Percentiles rank a stretch among this genome's conserved stretches.
Evolutionary conservation across 257 asterid species (phyloP).

Genomic region (Forsythia suspensa): DNA sequence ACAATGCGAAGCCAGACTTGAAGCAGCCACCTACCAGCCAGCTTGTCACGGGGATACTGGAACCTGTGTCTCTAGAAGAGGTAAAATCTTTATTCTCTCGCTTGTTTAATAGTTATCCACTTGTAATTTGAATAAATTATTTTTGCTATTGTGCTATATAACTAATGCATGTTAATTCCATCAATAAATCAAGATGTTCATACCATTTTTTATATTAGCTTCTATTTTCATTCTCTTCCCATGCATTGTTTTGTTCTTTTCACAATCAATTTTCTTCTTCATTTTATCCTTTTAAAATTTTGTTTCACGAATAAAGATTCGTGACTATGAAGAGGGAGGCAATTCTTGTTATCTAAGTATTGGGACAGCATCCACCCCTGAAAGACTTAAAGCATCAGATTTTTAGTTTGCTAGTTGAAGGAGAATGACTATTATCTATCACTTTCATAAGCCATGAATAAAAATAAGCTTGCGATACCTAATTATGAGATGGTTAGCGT

Average conservation of each 20-base stretch:
- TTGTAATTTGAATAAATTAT: constrained; percentile 1
- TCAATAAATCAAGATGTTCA: neutral
- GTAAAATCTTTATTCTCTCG: constrained; percentile 37
- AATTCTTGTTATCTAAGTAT: constrained; percentile 2
- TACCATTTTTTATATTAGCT: neutral
- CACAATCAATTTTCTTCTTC: neutral
- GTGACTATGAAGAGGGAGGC: neutral
- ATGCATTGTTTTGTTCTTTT: neutral
- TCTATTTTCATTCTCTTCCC: neutral
- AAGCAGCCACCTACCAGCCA: constrained; percentile 85
- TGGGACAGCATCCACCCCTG: neutral
- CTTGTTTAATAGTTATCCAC: neutral
- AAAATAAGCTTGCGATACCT: neutral
- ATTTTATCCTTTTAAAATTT: neutral
- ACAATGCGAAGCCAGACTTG: constrained; percentile 42
- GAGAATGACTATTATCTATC: neutral
- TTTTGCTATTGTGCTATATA: constrained; percentile 11
- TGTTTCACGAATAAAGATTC: constrained; percentile 1
- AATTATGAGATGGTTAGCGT: neutral
- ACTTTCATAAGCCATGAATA: neutral
- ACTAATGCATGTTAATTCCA: neutral
- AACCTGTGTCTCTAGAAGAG: constrained; percentile 84
- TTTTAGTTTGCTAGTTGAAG: neutral
- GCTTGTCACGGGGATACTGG: constrained; percentile 66
- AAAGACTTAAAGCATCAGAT: neutral